These are phyloP conservation scores for Fraxinus paxiana DNA, from an alignment of 305 asterid genomes.

Conservation along the genomic window DNA sequence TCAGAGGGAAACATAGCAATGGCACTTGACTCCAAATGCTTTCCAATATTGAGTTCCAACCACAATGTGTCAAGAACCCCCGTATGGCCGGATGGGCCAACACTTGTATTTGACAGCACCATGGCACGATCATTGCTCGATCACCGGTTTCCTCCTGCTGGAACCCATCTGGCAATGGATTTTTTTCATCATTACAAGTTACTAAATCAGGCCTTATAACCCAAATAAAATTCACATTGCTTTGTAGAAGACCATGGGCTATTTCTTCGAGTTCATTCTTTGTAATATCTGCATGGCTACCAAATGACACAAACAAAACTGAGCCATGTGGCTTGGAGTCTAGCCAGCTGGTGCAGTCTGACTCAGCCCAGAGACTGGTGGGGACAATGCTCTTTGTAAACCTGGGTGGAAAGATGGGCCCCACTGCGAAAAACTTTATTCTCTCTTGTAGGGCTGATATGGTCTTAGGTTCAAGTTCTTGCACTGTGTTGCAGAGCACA, in stretches of 20 bases:
- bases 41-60: slow-evolving; percentile 35
- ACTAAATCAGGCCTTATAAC: slow-evolving; percentile 38
- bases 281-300: slow-evolving; percentile 37
- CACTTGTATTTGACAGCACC: slow-evolving; percentile 39
- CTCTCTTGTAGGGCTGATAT: slow-evolving; percentile 27
- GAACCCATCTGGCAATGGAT: slow-evolving; percentile 26
- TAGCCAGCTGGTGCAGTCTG: slow-evolving; percentile 39
- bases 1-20: slow-evolving; percentile 33
- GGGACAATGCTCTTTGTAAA: slow-evolving; percentile 21
- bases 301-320: slow-evolving; percentile 41
- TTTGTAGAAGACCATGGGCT: slow-evolving; percentile 32
- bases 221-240: slow-evolving; percentile 35
- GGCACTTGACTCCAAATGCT: slow-evolving; percentile 35
- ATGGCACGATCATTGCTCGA: slow-evolving; percentile 28
- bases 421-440: slow-evolving; percentile 26
- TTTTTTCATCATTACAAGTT: slow-evolving; percentile 20
- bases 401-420: slow-evolving; percentile 36
- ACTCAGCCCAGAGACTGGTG: slow-evolving; percentile 44
- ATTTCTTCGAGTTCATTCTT: slow-evolving; percentile 30
- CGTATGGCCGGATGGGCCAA: slow-evolving; percentile 26
- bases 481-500: slow-evolving; percentile 36
- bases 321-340: slow-evolving; percentile 29
- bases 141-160: not conserved
- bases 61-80: slow-evolving; percentile 42
- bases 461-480: slow-evolving; percentile 32